These are phyloP conservation scores for Hibiscus mutabilis DNA, from an alignment of 345 rosid species.

Conservation along the genomic window DNA sequence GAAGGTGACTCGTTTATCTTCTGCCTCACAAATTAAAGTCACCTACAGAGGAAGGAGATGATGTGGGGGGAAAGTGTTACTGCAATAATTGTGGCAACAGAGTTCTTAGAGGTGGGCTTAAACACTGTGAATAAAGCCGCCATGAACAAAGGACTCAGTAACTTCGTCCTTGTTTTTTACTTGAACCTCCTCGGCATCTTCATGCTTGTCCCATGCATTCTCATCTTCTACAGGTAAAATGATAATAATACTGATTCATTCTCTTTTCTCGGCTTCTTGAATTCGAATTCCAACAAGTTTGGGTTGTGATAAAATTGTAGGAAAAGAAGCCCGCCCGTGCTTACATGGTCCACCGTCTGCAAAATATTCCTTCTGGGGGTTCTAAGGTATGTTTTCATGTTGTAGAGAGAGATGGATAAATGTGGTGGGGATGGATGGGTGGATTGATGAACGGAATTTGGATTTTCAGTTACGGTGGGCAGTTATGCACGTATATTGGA, in stretches of 20 bases:
- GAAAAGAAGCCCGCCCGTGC: slow-evolving; percentile 7
- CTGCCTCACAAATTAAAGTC: not conserved
- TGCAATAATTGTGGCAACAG: slow-evolving; percentile 16
- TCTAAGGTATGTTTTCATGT: slow-evolving; percentile 12
- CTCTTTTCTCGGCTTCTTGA: not conserved
- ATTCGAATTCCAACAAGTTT: too few species aligned
- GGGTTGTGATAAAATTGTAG: too few species aligned
- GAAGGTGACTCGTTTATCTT: slow-evolving; percentile 6
- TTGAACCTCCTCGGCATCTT: slow-evolving; percentile 21
- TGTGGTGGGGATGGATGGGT: not conserved
- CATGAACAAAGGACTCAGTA: slow-evolving; percentile 22
- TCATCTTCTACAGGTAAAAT: slow-evolving; percentile 31
- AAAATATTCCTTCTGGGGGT: slow-evolving; percentile 17
- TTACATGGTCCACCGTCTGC: slow-evolving; percentile 10
- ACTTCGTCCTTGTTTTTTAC: slow-evolving; percentile 20
- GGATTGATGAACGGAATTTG: not conserved
- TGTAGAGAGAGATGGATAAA: not conserved
- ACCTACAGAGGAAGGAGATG: not conserved
- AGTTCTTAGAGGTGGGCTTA: slow-evolving; percentile 24
- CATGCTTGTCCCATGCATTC: slow-evolving; percentile 20
- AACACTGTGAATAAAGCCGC: slow-evolving; percentile 25
- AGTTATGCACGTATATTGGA: slow-evolving; percentile 29
- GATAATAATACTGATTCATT: not conserved
- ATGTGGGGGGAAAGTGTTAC: slow-evolving; percentile 18
- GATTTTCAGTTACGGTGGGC: slow-evolving; percentile 29